Percentiles rank a stretch among this genome's conserved stretches.
Evolutionary conservation across 495 filamentous ascomycete species (phyloP).

Genomic region (Podospora comata): DNA sequence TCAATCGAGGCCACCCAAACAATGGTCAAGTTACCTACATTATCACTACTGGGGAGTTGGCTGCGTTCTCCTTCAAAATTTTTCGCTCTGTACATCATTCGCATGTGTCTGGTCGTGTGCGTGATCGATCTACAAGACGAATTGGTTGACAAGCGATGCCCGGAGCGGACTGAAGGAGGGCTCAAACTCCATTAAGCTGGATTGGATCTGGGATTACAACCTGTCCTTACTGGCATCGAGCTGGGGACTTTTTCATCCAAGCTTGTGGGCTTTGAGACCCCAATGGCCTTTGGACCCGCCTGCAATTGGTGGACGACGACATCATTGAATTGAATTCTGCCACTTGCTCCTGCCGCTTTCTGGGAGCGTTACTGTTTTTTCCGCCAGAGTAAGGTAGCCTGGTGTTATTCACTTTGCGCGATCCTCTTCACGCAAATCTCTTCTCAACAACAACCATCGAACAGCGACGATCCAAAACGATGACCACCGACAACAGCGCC

Average conservation of each 20-base stretch:
- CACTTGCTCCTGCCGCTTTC: background rate
- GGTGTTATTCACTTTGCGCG: background rate
- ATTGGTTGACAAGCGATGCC: too few species aligned
- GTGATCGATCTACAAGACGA: too few species aligned
- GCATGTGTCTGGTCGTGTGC: too few species aligned
- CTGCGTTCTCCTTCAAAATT: too few species aligned
- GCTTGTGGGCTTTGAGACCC: background rate
- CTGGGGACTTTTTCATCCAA: background rate
- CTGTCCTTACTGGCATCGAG: background rate
- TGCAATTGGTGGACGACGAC: background rate
- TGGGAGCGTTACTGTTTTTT: background rate
- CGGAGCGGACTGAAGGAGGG: too few species aligned
- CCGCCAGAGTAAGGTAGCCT: background rate
- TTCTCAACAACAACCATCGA: background rate
- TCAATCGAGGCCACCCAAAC: too few species aligned
- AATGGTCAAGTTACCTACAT: too few species aligned
- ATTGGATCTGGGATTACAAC: background rate
- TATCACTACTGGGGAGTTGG: too few species aligned
- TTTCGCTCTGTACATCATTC: too few species aligned
- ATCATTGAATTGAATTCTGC: background rate
- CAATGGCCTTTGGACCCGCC: background rate
- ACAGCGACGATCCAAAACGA: background rate
- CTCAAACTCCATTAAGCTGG: too few species aligned
- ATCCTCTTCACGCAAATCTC: background rate
- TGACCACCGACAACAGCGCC: background rate